phyloP scores from a whole-genome alignment of 805 yeast genomes.

The Kuraishia capsulata region DNA sequence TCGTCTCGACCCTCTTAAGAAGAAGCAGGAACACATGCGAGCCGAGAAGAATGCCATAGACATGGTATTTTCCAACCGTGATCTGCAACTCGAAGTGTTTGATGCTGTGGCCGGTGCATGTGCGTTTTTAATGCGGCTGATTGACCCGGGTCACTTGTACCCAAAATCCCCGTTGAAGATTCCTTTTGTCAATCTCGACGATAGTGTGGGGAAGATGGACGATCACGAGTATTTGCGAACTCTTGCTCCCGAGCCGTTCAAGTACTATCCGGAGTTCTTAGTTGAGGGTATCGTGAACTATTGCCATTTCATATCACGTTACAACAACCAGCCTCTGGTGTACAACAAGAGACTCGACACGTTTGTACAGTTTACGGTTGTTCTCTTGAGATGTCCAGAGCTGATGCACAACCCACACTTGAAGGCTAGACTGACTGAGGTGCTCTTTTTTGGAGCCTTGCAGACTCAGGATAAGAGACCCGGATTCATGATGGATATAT shows the following conservation, averaged over 20 bases:
- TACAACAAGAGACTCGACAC: conserved; percentile 41
- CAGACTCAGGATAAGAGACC: conserved; percentile 38
- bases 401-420: conserved; percentile 87
- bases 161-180: conserved; percentile 44
- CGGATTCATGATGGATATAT: conserved; percentile 65
- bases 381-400: conserved; percentile 77
- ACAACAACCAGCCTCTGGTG: conserved; percentile 47
- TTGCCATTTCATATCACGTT: conserved; percentile 51
- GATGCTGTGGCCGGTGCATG: conserved; percentile 74
- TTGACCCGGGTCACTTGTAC: conserved; percentile 62
- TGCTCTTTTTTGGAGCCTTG: conserved; percentile 65
- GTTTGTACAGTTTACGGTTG: conserved; percentile 64
- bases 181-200: conserved; percentile 50
- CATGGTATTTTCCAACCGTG: conserved; percentile 49
- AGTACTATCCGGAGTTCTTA: conserved; percentile 75
- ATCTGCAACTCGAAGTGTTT: conserved; percentile 56
- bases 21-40: conserved; percentile 24
- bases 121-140: conserved; percentile 57
- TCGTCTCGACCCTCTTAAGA: conserved; percentile 22
- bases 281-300: conserved; percentile 77
- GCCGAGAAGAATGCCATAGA: conserved; percentile 50
- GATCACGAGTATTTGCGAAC: conserved; percentile 63
- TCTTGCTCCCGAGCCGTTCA: conserved; percentile 68
- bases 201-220: conserved; percentile 58
- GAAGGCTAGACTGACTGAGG: conserved; percentile 76